Evolutionary conservation across 192 early-diverging fungal genomes (phyloP).

Genomic region (Coemansia sp.): DNA sequence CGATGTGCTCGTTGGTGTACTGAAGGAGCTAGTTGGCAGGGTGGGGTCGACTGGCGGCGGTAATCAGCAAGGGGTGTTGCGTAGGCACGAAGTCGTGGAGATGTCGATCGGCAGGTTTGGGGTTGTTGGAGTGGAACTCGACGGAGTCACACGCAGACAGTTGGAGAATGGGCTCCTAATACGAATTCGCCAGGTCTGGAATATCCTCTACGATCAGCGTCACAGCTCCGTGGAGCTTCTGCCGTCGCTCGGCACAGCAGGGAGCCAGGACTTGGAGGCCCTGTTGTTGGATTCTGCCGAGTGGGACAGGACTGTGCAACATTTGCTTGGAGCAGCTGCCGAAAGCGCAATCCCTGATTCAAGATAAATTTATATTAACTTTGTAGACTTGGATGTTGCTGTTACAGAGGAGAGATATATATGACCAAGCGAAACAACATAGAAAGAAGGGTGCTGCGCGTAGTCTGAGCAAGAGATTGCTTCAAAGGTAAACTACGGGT

Average conservation of each 20-base stretch:
- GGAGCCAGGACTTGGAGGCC: neutral
- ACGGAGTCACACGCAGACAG: constrained; percentile 9
- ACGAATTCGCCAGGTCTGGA: constrained; percentile 35
- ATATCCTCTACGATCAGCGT: constrained; percentile 29
- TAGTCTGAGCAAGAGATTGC: neutral
- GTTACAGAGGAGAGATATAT: neutral
- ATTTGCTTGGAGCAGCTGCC: constrained; percentile 12
- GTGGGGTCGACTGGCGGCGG: constrained; percentile 12
- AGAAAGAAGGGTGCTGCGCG: neutral
- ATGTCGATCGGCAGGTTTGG: constrained; percentile 15
- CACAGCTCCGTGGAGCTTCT: constrained; percentile 37
- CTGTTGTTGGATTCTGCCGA: constrained; percentile 3
- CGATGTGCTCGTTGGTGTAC: neutral
- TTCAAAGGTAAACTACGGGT: neutral
- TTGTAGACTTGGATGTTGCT: neutral
- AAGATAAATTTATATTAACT: neutral
- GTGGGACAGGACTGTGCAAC: constrained; percentile 12
- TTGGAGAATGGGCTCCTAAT: constrained; percentile 9
- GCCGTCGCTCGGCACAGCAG: constrained; percentile 7
- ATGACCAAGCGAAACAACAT: neutral
- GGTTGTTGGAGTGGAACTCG: constrained; percentile 21
- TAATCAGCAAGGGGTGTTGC: neutral
- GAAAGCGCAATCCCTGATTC: neutral
- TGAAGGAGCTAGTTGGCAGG: constrained; percentile 7
- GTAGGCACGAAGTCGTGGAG: constrained; percentile 22